These are phyloP conservation scores for Monosporascus sp. DNA, from an alignment of 2,329 filamentous ascomycete species.

Conservation along the genomic window DNA sequence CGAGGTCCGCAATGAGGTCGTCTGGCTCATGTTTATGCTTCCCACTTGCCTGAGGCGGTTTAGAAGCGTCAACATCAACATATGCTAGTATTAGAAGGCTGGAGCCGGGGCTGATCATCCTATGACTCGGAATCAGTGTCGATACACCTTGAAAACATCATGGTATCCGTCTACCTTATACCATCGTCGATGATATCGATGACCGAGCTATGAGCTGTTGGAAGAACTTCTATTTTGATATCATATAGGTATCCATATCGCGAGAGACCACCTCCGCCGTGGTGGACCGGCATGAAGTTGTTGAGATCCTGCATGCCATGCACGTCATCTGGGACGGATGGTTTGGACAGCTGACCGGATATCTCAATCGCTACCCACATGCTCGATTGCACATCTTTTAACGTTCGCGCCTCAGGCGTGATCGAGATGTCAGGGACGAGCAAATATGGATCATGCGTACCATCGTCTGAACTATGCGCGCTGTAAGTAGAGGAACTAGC, in stretches of 20 bases:
- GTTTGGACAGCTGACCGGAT: constrained; percentile 32
- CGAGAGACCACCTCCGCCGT: constrained; percentile 16
- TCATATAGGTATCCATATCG: constrained; percentile 45
- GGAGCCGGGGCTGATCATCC: constrained; percentile 37
- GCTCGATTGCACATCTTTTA: constrained; percentile 26
- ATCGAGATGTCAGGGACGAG: constrained; percentile 38
- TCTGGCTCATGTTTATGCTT: constrained; percentile 41
- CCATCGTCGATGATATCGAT: constrained; percentile 38
- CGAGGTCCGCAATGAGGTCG: constrained; percentile 53
- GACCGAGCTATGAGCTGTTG: constrained; percentile 34
- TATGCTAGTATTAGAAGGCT: constrained; percentile 45
- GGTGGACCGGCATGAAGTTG: constrained; percentile 13
- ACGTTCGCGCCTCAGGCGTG: constrained; percentile 33
- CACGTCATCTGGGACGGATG: constrained; percentile 5
- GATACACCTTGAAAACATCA: constrained; percentile 2
- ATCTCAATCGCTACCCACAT: constrained; percentile 49
- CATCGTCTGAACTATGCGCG: constrained; percentile 19
- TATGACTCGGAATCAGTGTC: constrained; percentile 18
- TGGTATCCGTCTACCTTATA: constrained; percentile 4
- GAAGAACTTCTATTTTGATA: constrained; percentile 39
- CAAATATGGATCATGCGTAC: constrained; percentile 23
- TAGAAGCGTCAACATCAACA: constrained; percentile 29
- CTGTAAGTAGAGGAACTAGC: constrained; percentile 19
- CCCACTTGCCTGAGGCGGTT: constrained; percentile 3
- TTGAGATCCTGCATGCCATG: neutral